Percentiles rank a stretch among this genome's conserved stretches.
Conservation (phyloP, 768 basidiomycete genomes). For the Lentinula boryana region DNA sequence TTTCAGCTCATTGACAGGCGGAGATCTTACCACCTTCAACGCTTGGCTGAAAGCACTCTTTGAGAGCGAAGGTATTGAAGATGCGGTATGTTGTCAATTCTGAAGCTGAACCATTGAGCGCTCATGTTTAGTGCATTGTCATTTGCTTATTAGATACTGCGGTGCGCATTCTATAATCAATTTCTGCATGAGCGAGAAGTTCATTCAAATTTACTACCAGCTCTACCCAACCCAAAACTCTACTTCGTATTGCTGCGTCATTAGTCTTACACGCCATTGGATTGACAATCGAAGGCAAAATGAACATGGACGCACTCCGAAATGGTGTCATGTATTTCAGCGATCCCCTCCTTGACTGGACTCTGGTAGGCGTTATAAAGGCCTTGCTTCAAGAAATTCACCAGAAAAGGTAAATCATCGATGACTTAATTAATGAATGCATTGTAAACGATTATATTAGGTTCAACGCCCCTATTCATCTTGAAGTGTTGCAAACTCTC, state of each 20-base stretch:
- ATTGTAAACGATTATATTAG: conserved; percentile 23
- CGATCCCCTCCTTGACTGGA: conserved; percentile 72
- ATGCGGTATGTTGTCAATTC: conserved; percentile 44
- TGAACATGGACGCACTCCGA: conserved; percentile 62
- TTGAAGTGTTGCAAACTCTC: conserved; percentile 63
- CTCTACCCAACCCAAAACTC: conserved; percentile 61
- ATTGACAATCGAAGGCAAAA: conserved; percentile 39
- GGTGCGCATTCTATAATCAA: conserved; percentile 13
- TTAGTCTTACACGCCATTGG: conserved; percentile 61
- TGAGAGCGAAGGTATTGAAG: conserved; percentile 83
- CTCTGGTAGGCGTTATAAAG: conserved; percentile 67
- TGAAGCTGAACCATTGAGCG: neutral
- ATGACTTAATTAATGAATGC: too few relatives aligned
- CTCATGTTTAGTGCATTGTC: neutral
- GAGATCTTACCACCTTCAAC: conserved; percentile 38
- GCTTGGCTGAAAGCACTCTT: conserved; percentile 78
- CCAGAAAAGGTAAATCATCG: conserved; percentile 38
- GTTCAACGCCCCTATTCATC: conserved; percentile 39
- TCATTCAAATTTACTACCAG: conserved; percentile 26
- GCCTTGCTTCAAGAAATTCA: conserved; percentile 57
- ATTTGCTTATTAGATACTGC: conserved; percentile 11
- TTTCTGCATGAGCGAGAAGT: neutral
- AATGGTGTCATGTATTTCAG: conserved; percentile 79
- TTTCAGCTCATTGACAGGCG: conserved; percentile 31
- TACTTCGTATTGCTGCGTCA: conserved; percentile 63